Evolutionary conservation across 23 red algal genomes (phyloP).

Genomic region (Chondrus crispus): DNA sequence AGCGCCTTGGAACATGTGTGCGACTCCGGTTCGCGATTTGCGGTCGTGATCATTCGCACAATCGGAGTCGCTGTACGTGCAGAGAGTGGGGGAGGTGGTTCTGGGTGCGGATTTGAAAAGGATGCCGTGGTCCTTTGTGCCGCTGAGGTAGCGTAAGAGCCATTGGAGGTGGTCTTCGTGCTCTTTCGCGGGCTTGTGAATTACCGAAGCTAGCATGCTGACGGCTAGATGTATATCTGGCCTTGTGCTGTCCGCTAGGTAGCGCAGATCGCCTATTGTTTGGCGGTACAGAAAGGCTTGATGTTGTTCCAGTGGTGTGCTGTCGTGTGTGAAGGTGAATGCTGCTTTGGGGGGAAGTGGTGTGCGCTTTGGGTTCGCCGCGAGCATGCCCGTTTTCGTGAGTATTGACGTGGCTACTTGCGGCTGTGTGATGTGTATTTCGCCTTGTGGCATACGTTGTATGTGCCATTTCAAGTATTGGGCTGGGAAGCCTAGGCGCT

Average conservation of each 20-base stretch:
- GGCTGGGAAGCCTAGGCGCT: background rate
- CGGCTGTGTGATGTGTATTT: background rate
- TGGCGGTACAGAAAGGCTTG: background rate
- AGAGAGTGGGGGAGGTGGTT: too few relatives aligned
- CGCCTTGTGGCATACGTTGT: background rate
- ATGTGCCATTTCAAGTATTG: background rate
- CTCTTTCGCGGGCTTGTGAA: background rate
- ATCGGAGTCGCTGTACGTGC: too few relatives aligned
- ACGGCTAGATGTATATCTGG: background rate
- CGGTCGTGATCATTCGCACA: too few relatives aligned
- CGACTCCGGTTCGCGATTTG: too few relatives aligned
- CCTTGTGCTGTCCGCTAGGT: background rate
- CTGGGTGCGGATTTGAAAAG: too few relatives aligned
- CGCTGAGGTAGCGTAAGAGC: background rate
- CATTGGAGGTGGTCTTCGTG: background rate
- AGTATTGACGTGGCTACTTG: background rate
- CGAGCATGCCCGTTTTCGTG: background rate
- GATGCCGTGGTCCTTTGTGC: background rate
- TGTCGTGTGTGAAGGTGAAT: background rate
- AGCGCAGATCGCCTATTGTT: constrained; percentile 17
- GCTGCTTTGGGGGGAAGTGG: background rate
- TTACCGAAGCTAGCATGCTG: background rate
- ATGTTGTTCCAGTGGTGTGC: background rate
- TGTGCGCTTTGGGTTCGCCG: background rate
- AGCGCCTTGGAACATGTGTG: too few relatives aligned